Conservation (phyloP, 1,284 basidiomycete genomes). For the Lentinus polychrous region DNA sequence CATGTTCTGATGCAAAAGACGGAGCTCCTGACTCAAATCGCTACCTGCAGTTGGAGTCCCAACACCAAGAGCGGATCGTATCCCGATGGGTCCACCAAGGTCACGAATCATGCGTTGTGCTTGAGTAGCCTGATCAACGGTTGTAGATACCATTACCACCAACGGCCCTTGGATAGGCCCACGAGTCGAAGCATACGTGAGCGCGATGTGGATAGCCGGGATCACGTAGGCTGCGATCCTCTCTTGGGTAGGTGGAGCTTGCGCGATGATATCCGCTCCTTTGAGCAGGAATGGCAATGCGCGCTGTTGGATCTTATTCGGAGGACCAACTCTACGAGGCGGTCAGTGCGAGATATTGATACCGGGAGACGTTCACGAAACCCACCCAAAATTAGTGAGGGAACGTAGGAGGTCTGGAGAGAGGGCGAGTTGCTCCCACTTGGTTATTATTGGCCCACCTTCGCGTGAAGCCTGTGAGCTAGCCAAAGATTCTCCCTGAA, state of each 20-base stretch:
- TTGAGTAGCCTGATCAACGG: conserved; percentile 97
- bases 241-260: conserved; percentile 97
- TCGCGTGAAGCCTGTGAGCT: conserved; percentile 52
- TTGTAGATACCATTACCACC: conserved; percentile 93
- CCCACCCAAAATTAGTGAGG: conserved; percentile 89
- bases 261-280: conserved; percentile 94
- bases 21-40: conserved; percentile 75
- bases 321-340: conserved; percentile 77
- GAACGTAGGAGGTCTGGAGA: conserved; percentile 85
- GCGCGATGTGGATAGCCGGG: conserved; percentile 83
- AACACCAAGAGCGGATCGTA: conserved; percentile 82
- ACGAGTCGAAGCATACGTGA: conserved; percentile 48
- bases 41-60: conserved; percentile 60
- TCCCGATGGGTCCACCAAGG: conserved; percentile 85
- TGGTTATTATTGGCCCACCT: conserved; percentile 80
- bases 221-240: conserved; percentile 96
- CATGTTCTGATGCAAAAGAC: conserved; percentile 80
- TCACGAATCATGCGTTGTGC: conserved; percentile 96
- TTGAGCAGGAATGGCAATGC: conserved; percentile 92
- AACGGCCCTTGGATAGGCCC: conserved; percentile 70
- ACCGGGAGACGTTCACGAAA: conserved; percentile 10
- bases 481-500: conserved; percentile 46
- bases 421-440: conserved; percentile 93
- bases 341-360: conserved; percentile 9
- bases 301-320: conserved; percentile 97